Conservation (phyloP, 176 grass and related monocot species). For the Themeda triandra region DNA sequence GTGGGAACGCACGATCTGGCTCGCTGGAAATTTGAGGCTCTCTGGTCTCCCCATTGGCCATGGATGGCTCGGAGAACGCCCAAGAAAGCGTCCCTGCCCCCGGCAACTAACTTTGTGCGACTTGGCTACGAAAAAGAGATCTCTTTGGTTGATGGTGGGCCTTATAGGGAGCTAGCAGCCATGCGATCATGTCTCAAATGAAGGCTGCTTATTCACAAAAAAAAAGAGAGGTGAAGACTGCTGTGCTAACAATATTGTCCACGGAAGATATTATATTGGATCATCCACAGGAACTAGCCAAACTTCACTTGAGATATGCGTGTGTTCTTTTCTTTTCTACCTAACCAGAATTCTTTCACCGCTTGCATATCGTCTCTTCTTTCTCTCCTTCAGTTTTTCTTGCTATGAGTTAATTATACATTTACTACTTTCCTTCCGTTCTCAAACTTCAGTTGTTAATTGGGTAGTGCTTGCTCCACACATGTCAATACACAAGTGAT, state of each 20-base stretch:
- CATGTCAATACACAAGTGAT: neutral
- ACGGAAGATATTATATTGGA: neutral
- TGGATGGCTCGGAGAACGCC: neutral
- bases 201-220: too few relatives aligned
- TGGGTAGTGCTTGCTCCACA: constrained; percentile 31
- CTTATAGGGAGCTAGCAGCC: neutral
- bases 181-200: neutral
- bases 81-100: neutral
- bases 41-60: neutral
- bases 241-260: neutral
- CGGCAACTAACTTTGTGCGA: neutral
- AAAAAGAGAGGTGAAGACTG: neutral
- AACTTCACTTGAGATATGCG: neutral
- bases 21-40: neutral
- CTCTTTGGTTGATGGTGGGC: neutral
- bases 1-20: neutral
- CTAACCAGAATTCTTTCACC: neutral
- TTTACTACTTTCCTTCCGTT: constrained; percentile 23
- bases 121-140: neutral
- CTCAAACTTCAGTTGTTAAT: neutral
- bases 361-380: neutral
- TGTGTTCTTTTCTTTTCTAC: neutral
- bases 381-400: neutral
- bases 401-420: neutral
- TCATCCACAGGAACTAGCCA: neutral